phyloP scores from a whole-genome alignment of 305 asterid species.

The Withania somnifera region DNA sequence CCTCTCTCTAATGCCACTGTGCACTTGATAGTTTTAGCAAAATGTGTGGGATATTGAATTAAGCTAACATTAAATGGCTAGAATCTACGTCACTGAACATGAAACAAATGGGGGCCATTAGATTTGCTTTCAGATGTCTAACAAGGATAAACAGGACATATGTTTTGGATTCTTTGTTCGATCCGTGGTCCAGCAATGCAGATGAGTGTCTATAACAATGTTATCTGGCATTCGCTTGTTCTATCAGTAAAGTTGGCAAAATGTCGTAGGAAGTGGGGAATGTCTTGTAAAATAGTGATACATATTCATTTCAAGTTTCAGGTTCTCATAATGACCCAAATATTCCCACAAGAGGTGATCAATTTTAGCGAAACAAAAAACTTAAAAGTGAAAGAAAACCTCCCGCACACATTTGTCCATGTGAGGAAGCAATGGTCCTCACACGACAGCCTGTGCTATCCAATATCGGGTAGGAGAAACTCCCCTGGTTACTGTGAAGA shows the following conservation, averaged over 20 bases:
- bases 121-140: slow-evolving; percentile 1
- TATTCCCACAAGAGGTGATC: neutral
- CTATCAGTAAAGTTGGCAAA: neutral
- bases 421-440: neutral
- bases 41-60: slow-evolving; percentile 5
- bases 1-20: neutral
- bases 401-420: neutral
- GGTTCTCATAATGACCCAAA: neutral
- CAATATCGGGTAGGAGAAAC: neutral
- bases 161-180: slow-evolving; percentile 8
- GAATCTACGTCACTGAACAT: slow-evolving; percentile 10
- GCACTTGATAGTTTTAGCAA: slow-evolving; percentile 10
- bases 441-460: neutral
- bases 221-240: neutral
- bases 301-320: neutral
- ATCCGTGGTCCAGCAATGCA: slow-evolving; percentile 12
- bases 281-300: neutral
- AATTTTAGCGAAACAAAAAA: neutral
- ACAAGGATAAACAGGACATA: slow-evolving; percentile 1
- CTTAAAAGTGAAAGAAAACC: neutral
- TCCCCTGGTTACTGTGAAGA: neutral
- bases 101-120: slow-evolving; percentile 17
- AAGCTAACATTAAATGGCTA: slow-evolving; percentile 3
- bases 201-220: neutral
- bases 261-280: neutral